Conservation (phyloP, 2,329 filamentous ascomycete genomes). For the Kalaharituber pfeilii region DNA sequence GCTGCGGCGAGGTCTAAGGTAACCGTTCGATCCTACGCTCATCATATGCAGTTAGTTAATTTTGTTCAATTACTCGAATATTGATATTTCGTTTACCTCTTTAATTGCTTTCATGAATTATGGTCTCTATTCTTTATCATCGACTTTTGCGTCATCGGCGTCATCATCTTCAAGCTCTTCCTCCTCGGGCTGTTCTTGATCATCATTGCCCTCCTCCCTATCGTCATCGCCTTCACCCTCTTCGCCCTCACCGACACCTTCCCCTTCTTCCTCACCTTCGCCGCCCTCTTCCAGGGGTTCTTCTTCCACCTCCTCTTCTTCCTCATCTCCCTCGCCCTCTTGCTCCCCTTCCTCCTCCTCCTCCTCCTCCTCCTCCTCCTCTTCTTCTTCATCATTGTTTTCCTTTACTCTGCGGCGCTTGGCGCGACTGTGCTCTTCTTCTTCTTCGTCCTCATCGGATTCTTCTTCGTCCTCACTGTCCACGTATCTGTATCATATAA, state of each 20-base stretch:
- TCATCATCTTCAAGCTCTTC: neutral
- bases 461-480: slow-evolving; percentile 3
- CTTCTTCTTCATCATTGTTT: neutral
- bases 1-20: no score
- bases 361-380: slow-evolving; percentile 1
- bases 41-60: no score
- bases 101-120: no score
- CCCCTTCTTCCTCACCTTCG: neutral
- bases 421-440: neutral
- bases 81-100: no score
- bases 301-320: slow-evolving; percentile 1
- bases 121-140: neutral
- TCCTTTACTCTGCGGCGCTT: slow-evolving; percentile 4
- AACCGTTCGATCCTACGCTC: no score
- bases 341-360: slow-evolving; percentile 1
- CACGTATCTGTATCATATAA: neutral
- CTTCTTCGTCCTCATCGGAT: slow-evolving; percentile 1
- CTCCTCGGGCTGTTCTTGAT: neutral
- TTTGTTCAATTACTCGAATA: no score
- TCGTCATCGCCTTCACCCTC: neutral
- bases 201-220: neutral
- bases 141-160: neutral
- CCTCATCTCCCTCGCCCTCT: neutral
- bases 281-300: neutral
- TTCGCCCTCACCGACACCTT: neutral